Evolutionary conservation across 2,329 filamentous ascomycete genomes (phyloP).

Genomic region (Diaporthe sp.): DNA sequence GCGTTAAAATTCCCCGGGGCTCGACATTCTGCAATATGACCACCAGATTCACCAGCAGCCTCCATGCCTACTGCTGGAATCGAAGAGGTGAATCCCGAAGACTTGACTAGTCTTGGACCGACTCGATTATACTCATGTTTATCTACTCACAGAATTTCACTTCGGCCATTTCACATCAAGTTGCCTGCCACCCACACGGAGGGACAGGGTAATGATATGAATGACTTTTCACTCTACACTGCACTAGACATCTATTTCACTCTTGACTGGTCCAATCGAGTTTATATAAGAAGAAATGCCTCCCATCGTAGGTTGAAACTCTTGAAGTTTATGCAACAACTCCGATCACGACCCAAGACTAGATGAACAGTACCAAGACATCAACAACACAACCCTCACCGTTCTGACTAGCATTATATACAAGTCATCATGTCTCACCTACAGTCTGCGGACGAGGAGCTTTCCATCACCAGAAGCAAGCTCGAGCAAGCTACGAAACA

Average conservation of each 20-base stretch:
- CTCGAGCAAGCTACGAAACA: not conserved
- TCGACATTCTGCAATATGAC: too few species aligned
- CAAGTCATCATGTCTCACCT: not conserved
- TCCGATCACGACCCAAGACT: not conserved
- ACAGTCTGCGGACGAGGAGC: too few species aligned
- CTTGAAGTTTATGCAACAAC: not conserved
- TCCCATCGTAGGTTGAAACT: not conserved
- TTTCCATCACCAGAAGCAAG: not conserved
- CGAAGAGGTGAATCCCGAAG: not conserved
- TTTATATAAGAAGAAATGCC: not conserved
- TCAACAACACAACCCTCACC: not conserved
- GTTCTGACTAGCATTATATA: not conserved
- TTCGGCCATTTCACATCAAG: not conserved
- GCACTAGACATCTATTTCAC: not conserved
- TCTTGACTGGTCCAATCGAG: not conserved
- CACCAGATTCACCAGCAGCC: too few species aligned
- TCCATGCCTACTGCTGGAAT: too few species aligned
- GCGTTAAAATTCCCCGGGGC: too few species aligned
- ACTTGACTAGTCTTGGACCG: not conserved
- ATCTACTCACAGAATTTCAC: not conserved
- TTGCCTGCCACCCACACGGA: too few species aligned
- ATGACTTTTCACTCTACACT: not conserved
- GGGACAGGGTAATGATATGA: not conserved
- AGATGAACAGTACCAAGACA: not conserved
- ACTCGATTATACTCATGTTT: not conserved